phyloP scores from a whole-genome alignment of 2,329 filamentous ascomycete species.

The Penicillium janthinellum region DNA sequence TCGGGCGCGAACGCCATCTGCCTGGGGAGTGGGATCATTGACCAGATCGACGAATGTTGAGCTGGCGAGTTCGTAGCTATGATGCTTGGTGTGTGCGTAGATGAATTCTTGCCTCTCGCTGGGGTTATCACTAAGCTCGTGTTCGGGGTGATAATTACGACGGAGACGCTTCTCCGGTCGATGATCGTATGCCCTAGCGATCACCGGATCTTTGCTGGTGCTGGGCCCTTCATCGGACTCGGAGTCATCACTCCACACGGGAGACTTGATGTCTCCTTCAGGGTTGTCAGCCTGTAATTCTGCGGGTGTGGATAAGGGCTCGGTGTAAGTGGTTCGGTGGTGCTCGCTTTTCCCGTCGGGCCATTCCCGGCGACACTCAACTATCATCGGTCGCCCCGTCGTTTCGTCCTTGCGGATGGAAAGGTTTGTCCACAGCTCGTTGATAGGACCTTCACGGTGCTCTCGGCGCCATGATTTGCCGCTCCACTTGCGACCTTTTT shows the following conservation, averaged over 20 bases:
- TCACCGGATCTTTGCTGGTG: slow-evolving; percentile 30
- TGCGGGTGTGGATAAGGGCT: slow-evolving; percentile 38
- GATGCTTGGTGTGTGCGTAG: slow-evolving; percentile 47
- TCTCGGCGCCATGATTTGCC: slow-evolving; percentile 65
- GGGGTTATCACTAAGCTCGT: slow-evolving; percentile 28
- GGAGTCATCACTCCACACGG: not conserved
- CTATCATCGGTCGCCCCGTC: slow-evolving; percentile 60
- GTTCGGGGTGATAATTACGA: slow-evolving; percentile 45
- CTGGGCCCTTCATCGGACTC: slow-evolving; percentile 8
- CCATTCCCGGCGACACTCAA: slow-evolving; percentile 73
- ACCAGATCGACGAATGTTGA: slow-evolving; percentile 48
- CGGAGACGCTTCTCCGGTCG: slow-evolving; percentile 41
- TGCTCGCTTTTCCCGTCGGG: slow-evolving; percentile 58
- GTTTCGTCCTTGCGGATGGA: slow-evolving; percentile 62
- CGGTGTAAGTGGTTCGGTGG: slow-evolving; percentile 66
- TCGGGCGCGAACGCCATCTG: slow-evolving; percentile 31
- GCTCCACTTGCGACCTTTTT: slow-evolving; percentile 41
- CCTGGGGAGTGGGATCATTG: slow-evolving; percentile 37
- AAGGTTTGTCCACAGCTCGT: slow-evolving; percentile 72
- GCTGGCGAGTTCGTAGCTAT: slow-evolving; percentile 44
- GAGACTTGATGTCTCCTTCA: slow-evolving; percentile 1
- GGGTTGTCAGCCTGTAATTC: slow-evolving; percentile 20
- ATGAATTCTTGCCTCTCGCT: slow-evolving; percentile 43
- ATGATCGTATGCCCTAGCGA: slow-evolving; percentile 37
- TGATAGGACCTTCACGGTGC: slow-evolving; percentile 69